Evolutionary conservation across 164 flowering plant species (phyloP).

Genomic region (Berberis thunbergii): DNA sequence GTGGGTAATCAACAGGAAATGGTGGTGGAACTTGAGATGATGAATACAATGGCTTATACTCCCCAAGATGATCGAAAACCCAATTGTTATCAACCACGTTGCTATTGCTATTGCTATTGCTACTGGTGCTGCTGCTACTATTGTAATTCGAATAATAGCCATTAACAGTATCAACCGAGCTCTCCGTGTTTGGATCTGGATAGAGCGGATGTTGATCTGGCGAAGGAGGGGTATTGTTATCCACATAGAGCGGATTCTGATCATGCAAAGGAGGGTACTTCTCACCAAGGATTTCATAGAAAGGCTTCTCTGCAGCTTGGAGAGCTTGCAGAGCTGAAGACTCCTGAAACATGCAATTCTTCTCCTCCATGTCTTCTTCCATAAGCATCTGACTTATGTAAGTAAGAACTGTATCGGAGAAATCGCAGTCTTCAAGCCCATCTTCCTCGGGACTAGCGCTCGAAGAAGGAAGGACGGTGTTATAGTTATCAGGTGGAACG

Average conservation of each 20-base stretch:
- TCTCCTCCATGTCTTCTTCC: constrained; percentile 92
- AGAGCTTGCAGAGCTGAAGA: constrained; percentile 77
- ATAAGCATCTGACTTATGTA: constrained; percentile 76
- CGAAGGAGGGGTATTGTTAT: constrained; percentile 23
- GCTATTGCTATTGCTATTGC: no score
- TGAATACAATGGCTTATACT: neutral
- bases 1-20: constrained; percentile 9
- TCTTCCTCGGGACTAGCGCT: constrained; percentile 32
- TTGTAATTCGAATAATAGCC: neutral
- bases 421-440: constrained; percentile 57
- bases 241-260: no score
- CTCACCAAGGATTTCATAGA: constrained; percentile 66
- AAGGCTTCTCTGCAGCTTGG: constrained; percentile 70
- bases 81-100: constrained; percentile 11
- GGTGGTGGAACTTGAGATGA: constrained; percentile 4
- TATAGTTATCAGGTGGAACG: constrained; percentile 11
- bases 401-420: constrained; percentile 57
- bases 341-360: constrained; percentile 66
- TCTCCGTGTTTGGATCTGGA: constrained; percentile 14
- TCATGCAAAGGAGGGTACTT: constrained; percentile 34
- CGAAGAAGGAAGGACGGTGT: constrained; percentile 2
- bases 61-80: constrained; percentile 13
- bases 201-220: constrained; percentile 22
- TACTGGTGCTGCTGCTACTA: constrained; percentile 4
- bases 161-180: constrained; percentile 15